Evolutionary conservation across 768 basidiomycete species (phyloP).

Genomic region (Tulasnella sp.): DNA sequence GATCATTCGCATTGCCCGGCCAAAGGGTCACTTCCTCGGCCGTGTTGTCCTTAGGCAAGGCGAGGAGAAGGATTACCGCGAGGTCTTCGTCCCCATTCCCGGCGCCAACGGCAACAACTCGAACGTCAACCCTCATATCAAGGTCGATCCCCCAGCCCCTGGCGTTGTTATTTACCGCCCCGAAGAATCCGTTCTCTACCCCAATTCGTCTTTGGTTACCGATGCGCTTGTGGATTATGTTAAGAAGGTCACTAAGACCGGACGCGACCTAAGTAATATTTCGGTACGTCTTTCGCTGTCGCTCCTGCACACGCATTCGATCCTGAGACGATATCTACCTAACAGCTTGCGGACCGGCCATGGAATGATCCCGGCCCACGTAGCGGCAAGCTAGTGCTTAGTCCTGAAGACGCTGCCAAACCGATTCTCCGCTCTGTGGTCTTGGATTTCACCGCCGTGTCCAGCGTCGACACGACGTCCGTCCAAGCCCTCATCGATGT

Average conservation of each 20-base stretch:
- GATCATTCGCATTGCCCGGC: slow-evolving; percentile 74
- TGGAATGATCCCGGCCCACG: slow-evolving; percentile 22
- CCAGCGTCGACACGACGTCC: slow-evolving; percentile 84
- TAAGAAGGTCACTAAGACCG: slow-evolving; percentile 61
- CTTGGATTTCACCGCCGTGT: slow-evolving; percentile 77
- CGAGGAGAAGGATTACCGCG: slow-evolving; percentile 35
- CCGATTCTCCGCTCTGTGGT: slow-evolving; percentile 76
- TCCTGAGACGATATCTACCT: not conserved
- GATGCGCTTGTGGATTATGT: slow-evolving; percentile 68
- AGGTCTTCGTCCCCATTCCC: slow-evolving; percentile 70
- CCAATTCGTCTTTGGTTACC: slow-evolving; percentile 60
- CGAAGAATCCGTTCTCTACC: slow-evolving; percentile 82
- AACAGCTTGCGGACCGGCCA: slow-evolving; percentile 44
- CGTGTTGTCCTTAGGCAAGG: slow-evolving; percentile 47
- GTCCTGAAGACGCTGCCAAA: slow-evolving; percentile 37
- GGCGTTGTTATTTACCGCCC: slow-evolving; percentile 87
- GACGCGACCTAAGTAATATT: slow-evolving; percentile 55
- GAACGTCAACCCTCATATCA: slow-evolving; percentile 56
- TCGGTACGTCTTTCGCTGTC: slow-evolving; percentile 48
- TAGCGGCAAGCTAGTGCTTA: slow-evolving; percentile 16
- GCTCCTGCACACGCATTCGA: not conserved
- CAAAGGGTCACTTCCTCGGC: slow-evolving; percentile 84
- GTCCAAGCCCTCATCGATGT: slow-evolving; percentile 86
- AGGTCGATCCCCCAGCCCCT: slow-evolving; percentile 64
- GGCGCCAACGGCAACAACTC: slow-evolving; percentile 33